phyloP scores from a whole-genome alignment of 352 stramenopile genomes.

The Poterioochromonas sp. region DNA sequence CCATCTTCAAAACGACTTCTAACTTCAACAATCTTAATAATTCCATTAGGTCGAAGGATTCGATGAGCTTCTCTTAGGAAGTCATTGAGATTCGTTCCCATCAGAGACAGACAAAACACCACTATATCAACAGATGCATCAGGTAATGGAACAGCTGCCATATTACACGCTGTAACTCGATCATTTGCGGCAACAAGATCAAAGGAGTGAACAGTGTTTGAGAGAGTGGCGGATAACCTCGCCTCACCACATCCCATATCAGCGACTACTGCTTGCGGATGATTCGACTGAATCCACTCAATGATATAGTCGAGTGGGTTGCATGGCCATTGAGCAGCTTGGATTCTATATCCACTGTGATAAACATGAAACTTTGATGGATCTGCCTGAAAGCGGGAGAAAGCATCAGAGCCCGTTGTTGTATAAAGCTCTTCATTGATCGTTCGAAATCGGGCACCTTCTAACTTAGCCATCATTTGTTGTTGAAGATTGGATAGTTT shows the following conservation, averaged over 20 bases:
- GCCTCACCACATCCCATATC: conserved; percentile 98
- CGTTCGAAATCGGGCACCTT: conserved; percentile 72
- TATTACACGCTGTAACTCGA: conserved; percentile 91
- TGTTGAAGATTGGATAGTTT: conserved; percentile 31
- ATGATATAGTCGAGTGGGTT: conserved; percentile 96
- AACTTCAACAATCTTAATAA: conserved; percentile 78
- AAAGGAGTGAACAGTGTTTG: conserved; percentile 89
- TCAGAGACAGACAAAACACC: conserved; percentile 94
- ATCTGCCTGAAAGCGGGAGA: conserved; percentile 79
- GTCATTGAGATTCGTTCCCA: conserved; percentile 92
- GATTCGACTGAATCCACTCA: conserved; percentile 58
- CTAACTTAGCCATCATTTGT: conserved; percentile 25
- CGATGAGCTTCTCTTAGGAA: conserved; percentile 90
- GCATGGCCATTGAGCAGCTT: conserved; percentile 87
- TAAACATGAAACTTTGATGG: conserved; percentile 93
- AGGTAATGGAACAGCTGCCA: conserved; percentile 81
- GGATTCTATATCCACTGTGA: conserved; percentile 93
- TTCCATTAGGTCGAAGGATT: conserved; percentile 80
- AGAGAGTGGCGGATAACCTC: conserved; percentile 71
- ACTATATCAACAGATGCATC: conserved; percentile 80
- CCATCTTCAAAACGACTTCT: conserved; percentile 61
- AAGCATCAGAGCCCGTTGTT: conserved; percentile 71
- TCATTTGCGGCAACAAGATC: conserved; percentile 85
- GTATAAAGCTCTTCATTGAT: conserved; percentile 98
- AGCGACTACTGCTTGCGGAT: conserved; percentile 47